Evolutionary conservation across 2,329 filamentous ascomycete genomes (phyloP).

Genomic region (Venturia oleaginea): DNA sequence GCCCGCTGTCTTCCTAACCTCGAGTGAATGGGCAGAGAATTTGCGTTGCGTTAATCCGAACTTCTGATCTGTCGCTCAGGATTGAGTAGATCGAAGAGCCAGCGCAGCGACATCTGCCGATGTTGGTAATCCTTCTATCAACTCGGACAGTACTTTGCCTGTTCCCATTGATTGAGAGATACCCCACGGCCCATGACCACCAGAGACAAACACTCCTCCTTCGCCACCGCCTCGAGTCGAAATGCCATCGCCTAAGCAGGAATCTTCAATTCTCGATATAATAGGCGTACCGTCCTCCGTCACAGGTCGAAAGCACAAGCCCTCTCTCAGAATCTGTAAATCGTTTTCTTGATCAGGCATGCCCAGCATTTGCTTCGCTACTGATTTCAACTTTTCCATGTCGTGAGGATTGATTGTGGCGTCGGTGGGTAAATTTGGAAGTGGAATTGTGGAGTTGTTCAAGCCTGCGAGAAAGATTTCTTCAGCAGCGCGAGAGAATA

Average conservation of each 20-base stretch:
- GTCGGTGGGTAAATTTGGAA: slow-evolving; percentile 50
- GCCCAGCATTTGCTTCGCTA: slow-evolving; percentile 42
- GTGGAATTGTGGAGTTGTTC: slow-evolving; percentile 50
- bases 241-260: slow-evolving; percentile 41
- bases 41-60: not conserved
- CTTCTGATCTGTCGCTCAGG: not conserved
- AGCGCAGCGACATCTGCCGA: not conserved
- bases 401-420: slow-evolving; percentile 37
- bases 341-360: slow-evolving; percentile 36
- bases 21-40: too few species aligned
- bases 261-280: slow-evolving; percentile 48
- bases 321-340: slow-evolving; percentile 54
- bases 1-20: too few species aligned
- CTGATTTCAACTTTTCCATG: slow-evolving; percentile 41
- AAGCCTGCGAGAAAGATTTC: slow-evolving; percentile 67
- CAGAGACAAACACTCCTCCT: slow-evolving; percentile 61
- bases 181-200: slow-evolving; percentile 69
- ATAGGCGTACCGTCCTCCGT: slow-evolving; percentile 56
- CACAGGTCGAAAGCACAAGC: slow-evolving; percentile 65
- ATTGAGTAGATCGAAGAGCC: not conserved
- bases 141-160: slow-evolving; percentile 60
- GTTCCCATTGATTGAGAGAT: slow-evolving; percentile 50
- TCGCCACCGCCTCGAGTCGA: slow-evolving; percentile 33
- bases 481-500: slow-evolving; percentile 57
- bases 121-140: slow-evolving; percentile 47